A percentile compares a stretch with the other conserved stretches of the same genome.
phyloP scores from a whole-genome alignment of 2,329 filamentous ascomycete species.

The Talaromyces sp. region DNA sequence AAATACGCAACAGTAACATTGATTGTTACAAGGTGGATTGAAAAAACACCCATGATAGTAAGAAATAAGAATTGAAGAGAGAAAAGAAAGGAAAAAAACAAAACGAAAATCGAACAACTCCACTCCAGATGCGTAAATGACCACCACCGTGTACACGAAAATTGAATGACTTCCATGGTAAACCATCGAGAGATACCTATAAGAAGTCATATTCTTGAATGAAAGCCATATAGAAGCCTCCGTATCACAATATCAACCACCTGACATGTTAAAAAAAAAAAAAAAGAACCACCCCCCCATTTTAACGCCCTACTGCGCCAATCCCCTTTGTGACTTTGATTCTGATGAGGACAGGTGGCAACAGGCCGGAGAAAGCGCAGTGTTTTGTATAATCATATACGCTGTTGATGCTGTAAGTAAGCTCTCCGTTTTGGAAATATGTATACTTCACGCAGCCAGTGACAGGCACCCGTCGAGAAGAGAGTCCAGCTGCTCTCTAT shows the following conservation, averaged over 20 bases:
- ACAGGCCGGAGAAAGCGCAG: background rate
- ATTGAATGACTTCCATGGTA: constrained; percentile 7
- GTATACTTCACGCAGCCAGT: constrained; percentile 29
- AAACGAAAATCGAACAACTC: constrained; percentile 14
- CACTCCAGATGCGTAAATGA: constrained; percentile 24
- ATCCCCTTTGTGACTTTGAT: background rate
- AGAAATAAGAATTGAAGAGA: constrained; percentile 6
- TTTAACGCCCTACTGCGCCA: background rate
- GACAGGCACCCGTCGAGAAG: constrained; percentile 39
- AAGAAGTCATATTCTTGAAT: background rate
- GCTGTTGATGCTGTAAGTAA: constrained; percentile 2
- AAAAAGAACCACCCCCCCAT: background rate
- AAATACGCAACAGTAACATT: background rate
- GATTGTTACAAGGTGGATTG: background rate
- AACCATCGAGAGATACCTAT: background rate
- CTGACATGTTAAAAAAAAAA: background rate
- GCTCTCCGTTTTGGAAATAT: background rate
- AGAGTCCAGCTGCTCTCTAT: constrained; percentile 32
- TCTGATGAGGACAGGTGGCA: background rate
- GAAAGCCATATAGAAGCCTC: background rate
- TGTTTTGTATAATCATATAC: background rate
- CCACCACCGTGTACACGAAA: constrained; percentile 1
- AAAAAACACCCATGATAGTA: constrained; percentile 1
- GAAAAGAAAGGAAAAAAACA: constrained; percentile 12
- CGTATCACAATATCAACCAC: background rate